Conservation (phyloP, 257 asterid species). For the Orobanche coerulescens region DNA sequence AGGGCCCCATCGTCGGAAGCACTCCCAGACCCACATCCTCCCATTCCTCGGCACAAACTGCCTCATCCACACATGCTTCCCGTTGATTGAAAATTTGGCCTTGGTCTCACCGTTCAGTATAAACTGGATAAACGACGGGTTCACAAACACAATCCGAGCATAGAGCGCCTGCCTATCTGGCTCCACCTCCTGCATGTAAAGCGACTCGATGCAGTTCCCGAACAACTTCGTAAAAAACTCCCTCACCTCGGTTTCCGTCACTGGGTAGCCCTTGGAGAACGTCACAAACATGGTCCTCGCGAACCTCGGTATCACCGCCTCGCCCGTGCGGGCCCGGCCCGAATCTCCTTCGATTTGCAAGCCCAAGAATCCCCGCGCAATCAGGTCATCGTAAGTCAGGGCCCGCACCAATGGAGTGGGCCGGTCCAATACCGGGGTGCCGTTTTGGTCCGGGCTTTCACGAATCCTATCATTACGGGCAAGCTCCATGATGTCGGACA, state of each 20-base stretch:
- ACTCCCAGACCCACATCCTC: neutral
- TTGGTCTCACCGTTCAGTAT: conserved; percentile 40
- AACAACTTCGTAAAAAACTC: conserved; percentile 30
- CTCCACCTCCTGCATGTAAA: conserved; percentile 46
- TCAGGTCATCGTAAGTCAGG: neutral
- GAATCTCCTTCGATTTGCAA: conserved; percentile 10
- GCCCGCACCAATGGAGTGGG: neutral
- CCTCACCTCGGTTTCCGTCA: conserved; percentile 41
- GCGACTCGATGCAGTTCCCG: conserved; percentile 45
- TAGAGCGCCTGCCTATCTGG: conserved; percentile 42
- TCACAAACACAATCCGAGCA: conserved; percentile 39
- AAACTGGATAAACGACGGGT: conserved; percentile 12
- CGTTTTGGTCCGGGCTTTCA: neutral
- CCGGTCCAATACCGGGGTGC: neutral
- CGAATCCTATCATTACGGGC: conserved; percentile 23
- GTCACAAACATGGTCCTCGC: conserved; percentile 55
- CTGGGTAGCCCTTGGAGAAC: conserved; percentile 61
- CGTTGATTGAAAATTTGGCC: conserved; percentile 50
- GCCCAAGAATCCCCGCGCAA: conserved; percentile 15
- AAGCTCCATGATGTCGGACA: conserved; percentile 36
- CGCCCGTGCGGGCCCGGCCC: conserved; percentile 27
- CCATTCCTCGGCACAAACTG: conserved; percentile 31
- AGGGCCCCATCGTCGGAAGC: neutral
- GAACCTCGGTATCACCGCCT: conserved; percentile 1
- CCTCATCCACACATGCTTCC: conserved; percentile 68